Base-by-base conservation (phyloP, 139 green algal species). In the Chlorella ohadii region DNA sequence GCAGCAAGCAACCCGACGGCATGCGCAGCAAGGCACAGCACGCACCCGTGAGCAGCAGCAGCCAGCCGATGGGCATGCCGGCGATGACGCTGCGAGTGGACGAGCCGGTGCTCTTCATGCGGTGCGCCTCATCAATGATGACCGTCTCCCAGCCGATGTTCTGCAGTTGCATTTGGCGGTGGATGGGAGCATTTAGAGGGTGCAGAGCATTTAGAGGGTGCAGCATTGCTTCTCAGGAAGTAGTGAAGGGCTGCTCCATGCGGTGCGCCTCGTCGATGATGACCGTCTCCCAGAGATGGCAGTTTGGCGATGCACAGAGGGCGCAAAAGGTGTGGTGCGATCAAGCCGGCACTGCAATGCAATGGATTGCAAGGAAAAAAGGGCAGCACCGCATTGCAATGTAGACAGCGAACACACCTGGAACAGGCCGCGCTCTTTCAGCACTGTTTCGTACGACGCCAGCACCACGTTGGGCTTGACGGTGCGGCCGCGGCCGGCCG, bases 21-120 rank as follows among this genome's bases (percentile, higher is more conserved):
- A 9, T 5, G 31, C n/a, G 15, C 44, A 33, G 19, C 65, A 25
- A n/a, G n/a, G n/a, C 44, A 31, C 33, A 13, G n/a, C 41, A 19
- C 73, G 2, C 57, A 94, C 92, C 96, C n/a, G 95, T 98, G 36
- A 99, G 92, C 86, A 99, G 92, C 82, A 99, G 92, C 88, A 94
- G 83, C 93, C 94, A 97, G 20, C 86, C 36, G 28, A 93, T 88
- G 22, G 86, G 12, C 78, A 98, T 79, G 19, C 86, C 82, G n/a
- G 79, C 41, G 17, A 97, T 82, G 23, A 82, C 89, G 3, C 57
- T 38, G 65, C 94, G 90, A 12, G 93, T 97, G 39, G 87, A 73
- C 17, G 77, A 87, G 57, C 78, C 91, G 41, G 86, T 79, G 78
- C 75, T 87, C 92, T 97, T 98, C 72, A 97, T 91, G 56, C 92